phyloP scores from a whole-genome alignment of 176 grass and related monocot species.

The Alloteropsis semialata region DNA sequence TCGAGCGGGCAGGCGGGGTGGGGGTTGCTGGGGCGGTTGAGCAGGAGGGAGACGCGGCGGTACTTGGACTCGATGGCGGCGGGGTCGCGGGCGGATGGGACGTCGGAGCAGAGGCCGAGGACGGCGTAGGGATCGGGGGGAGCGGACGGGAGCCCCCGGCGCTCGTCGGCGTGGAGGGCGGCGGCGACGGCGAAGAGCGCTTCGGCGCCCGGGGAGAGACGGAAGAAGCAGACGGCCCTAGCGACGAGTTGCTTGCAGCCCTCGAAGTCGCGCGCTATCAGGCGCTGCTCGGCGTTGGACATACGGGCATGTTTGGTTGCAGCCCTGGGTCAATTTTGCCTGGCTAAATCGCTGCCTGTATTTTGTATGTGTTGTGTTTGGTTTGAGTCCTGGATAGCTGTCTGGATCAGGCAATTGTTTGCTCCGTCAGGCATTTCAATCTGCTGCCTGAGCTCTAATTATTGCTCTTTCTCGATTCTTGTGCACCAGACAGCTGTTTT shows the following conservation, averaged over 20 bases:
- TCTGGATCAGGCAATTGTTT: background rate
- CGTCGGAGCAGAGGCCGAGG: conserved; percentile 18
- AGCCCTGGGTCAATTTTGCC: background rate
- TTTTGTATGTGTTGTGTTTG: background rate
- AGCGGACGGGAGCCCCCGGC: background rate
- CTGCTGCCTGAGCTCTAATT: too few relatives aligned
- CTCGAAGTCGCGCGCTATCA: too few relatives aligned
- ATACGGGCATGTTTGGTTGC: too few relatives aligned
- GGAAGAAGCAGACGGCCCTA: too few relatives aligned
- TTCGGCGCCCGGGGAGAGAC: conserved; percentile 6
- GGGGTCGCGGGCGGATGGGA: conserved; percentile 39
- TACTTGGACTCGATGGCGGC: conserved; percentile 24
- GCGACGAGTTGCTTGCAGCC: too few relatives aligned
- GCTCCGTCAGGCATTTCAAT: too few relatives aligned
- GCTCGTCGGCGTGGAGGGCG: background rate
- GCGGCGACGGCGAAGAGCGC: conserved; percentile 36
- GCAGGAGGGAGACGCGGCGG: background rate
- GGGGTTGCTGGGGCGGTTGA: conserved; percentile 22
- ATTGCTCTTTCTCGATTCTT: too few relatives aligned
- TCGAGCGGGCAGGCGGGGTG: background rate
- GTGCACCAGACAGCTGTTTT: too few relatives aligned
- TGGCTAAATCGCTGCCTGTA: background rate
- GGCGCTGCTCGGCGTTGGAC: too few relatives aligned
- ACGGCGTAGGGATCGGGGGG: background rate
- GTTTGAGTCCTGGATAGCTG: background rate